phyloP scores from a whole-genome alignment of 352 stramenopile genomes.

The Phytophthora lateralis region DNA sequence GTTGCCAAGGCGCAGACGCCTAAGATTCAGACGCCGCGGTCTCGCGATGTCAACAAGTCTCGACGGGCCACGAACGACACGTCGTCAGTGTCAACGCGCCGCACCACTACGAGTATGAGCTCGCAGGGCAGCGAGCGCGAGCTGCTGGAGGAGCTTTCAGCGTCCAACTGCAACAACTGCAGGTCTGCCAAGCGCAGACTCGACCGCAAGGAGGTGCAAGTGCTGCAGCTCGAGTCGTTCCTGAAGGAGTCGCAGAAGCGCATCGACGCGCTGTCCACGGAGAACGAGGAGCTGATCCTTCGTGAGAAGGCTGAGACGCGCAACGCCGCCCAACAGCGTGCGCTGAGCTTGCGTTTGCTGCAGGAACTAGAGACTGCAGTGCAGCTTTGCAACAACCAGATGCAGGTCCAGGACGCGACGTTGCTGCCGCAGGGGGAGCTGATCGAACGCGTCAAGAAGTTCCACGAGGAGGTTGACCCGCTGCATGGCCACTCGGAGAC shows the following conservation, averaged over 20 bases:
- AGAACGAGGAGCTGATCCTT: constrained; percentile 70
- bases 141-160: constrained; percentile 43
- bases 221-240: constrained; percentile 79
- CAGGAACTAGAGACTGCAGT: constrained; percentile 79
- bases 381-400: constrained; percentile 67
- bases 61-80: constrained; percentile 26
- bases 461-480: constrained; percentile 55
- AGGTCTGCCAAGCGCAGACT: constrained; percentile 61
- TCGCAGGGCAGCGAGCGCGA: constrained; percentile 64
- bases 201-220: constrained; percentile 75
- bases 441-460: constrained; percentile 75
- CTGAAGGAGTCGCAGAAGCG: constrained; percentile 82
- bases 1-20: constrained; percentile 12
- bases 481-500: constrained; percentile 33
- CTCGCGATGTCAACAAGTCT: constrained; percentile 23
- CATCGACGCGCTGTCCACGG: constrained; percentile 62
- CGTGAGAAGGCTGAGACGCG: constrained; percentile 70
- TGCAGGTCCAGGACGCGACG: constrained; percentile 53
- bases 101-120: constrained; percentile 63
- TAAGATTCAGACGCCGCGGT: constrained; percentile 25
- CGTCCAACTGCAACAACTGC: constrained; percentile 52
- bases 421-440: constrained; percentile 74
- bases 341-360: constrained; percentile 64
- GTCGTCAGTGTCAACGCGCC: constrained; percentile 51
- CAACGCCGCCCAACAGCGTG: constrained; percentile 59